Evolutionary conservation across 192 early-diverging fungal genomes (phyloP).

Genomic region (Rhizophagus prolifer): DNA sequence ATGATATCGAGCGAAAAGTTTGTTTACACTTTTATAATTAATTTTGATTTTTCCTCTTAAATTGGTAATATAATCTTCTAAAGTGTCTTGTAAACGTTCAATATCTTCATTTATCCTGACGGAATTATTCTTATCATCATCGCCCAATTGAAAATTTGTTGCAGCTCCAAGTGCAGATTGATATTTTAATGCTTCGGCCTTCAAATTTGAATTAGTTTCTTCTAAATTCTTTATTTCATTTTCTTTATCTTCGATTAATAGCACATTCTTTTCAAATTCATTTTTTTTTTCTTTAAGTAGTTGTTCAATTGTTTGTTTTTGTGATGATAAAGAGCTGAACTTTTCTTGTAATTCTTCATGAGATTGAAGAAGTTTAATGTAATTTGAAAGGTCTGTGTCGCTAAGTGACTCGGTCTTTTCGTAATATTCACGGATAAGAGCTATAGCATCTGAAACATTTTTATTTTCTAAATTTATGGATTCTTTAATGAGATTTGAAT

Average conservation of each 20-base stretch:
- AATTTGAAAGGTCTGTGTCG: too few species aligned
- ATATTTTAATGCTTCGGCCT: conserved; percentile 8
- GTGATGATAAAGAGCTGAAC: too few species aligned
- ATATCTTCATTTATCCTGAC: background rate
- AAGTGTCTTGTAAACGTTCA: background rate
- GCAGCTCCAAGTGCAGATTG: conserved; percentile 11
- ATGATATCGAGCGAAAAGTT: background rate
- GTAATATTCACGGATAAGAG: too few species aligned
- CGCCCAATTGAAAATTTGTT: background rate
- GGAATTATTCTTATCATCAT: conserved; percentile 10
- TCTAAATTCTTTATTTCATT: background rate
- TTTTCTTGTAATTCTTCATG: too few species aligned
- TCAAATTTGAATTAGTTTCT: background rate
- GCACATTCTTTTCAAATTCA: background rate
- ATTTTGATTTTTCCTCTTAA: background rate
- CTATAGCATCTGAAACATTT: too few species aligned
- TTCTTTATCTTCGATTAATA: background rate
- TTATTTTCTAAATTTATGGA: too few species aligned
- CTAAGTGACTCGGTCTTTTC: too few species aligned
- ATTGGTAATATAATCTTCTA: background rate
- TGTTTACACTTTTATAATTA: background rate
- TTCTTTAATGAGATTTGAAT: too few species aligned
- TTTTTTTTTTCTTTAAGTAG: too few species aligned
- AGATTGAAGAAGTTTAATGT: too few species aligned
- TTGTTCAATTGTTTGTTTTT: too few species aligned